Conservation (phyloP, 768 basidiomycete species). For the Pleurotus eryngii region DNA sequence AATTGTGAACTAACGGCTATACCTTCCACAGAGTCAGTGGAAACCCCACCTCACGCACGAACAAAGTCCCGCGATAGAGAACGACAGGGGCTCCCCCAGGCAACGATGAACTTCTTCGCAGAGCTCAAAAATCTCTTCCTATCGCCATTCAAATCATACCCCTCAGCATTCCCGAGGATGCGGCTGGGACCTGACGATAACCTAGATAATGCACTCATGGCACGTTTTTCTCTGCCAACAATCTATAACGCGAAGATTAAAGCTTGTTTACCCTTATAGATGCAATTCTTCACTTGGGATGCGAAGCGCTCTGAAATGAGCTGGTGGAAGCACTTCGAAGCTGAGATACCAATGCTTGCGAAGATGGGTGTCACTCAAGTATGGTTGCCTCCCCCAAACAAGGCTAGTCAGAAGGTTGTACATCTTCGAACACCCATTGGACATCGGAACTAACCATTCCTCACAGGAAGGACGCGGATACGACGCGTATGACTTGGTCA, state of each 20-base stretch:
- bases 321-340: conserved; percentile 80
- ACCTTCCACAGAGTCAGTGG: background rate
- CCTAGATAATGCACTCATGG: conserved; percentile 65
- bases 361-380: conserved; percentile 74
- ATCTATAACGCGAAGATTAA: too few relatives aligned
- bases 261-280: conserved; percentile 25
- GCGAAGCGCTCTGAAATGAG: conserved; percentile 50
- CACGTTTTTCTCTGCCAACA: conserved; percentile 23
- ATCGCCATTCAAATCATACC: conserved; percentile 8
- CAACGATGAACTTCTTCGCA: conserved; percentile 20
- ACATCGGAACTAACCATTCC: background rate
- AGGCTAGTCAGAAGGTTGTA: conserved; percentile 61
- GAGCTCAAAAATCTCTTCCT: conserved; percentile 27
- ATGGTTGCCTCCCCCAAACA: conserved; percentile 84
- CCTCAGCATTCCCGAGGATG: conserved; percentile 57
- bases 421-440: background rate
- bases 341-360: conserved; percentile 58
- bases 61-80: too few relatives aligned
- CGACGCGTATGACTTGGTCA: conserved; percentile 82
- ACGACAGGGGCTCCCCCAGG: background rate
- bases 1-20: background rate
- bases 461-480: conserved; percentile 71
- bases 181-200: conserved; percentile 49
- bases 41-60: background rate
- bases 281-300: conserved; percentile 90